Percentiles rank a stretch among this genome's conserved stretches.
Evolutionary conservation across 495 filamentous ascomycete genomes (phyloP).

Genomic region (Aspergillus ostianus): DNA sequence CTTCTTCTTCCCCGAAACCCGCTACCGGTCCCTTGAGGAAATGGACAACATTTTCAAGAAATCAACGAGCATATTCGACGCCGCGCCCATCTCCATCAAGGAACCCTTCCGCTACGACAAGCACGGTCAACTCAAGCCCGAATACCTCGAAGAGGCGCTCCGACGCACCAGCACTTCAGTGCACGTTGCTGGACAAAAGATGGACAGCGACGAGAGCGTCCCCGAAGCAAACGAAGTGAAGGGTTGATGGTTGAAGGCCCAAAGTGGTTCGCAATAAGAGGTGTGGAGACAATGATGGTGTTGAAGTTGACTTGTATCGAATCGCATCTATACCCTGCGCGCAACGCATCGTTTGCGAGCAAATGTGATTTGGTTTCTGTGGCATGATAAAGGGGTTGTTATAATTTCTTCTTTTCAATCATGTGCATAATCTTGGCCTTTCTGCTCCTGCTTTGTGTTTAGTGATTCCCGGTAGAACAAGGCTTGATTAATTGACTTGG

Average conservation of each 20-base stretch:
- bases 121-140: constrained; percentile 56
- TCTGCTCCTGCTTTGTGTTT: neutral
- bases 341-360: neutral
- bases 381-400: neutral
- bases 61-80: constrained; percentile 47
- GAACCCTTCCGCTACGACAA: constrained; percentile 67
- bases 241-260: neutral
- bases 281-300: neutral
- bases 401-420: neutral
- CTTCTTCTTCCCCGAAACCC: constrained; percentile 73
- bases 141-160: constrained; percentile 28
- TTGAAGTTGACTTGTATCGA: neutral
- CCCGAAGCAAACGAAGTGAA: constrained; percentile 6
- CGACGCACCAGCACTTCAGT: constrained; percentile 10
- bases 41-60: constrained; percentile 74
- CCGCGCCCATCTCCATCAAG: constrained; percentile 56
- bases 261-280: neutral
- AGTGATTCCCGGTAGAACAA: neutral
- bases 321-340: neutral
- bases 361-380: neutral
- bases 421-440: neutral
- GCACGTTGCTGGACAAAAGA: constrained; percentile 20
- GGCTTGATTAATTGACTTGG: neutral
- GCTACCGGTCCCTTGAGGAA: constrained; percentile 67
- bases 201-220: constrained; percentile 44